Percentiles rank a stretch among this genome's conserved stretches.
Conservation (phyloP, 129 eudicot genomes). For the Artemisia argyi region DNA sequence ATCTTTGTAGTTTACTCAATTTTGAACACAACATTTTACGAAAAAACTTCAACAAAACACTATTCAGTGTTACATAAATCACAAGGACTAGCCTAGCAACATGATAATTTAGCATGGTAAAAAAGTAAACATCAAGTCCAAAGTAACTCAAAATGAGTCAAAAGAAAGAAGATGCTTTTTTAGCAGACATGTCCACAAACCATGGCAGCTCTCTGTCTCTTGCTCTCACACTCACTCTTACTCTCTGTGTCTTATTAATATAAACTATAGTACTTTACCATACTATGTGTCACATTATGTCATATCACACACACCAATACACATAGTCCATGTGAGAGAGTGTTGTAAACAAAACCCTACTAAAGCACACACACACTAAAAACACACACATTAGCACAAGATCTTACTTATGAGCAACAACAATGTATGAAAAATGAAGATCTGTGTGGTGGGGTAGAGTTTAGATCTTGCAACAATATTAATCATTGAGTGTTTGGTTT, state of each 20-base stretch:
- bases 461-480: constrained; percentile 36
- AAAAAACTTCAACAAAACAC: no score
- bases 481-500: constrained; percentile 24
- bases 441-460: constrained; percentile 36
- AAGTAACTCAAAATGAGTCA: constrained; percentile 24
- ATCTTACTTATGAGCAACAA: constrained; percentile 17
- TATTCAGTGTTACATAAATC: no score
- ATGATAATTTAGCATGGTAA: no score
- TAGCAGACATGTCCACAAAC: constrained; percentile 39
- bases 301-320: constrained; percentile 18
- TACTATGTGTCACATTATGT: constrained; percentile 7
- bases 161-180: constrained; percentile 43
- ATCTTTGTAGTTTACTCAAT: no score
- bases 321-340: not conserved
- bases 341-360: constrained; percentile 4
- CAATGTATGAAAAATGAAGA: constrained; percentile 24
- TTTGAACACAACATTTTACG: no score
- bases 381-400: constrained; percentile 3
- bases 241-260: constrained; percentile 35
- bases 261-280: not conserved
- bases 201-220: constrained; percentile 42
- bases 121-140: constrained; percentile 7
- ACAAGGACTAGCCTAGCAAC: no score
- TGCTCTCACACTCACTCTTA: constrained; percentile 18
- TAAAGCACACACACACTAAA: constrained; percentile 8